A percentile compares a stretch with the other conserved stretches of the same genome.
Conservation (phyloP, 2,329 filamentous ascomycete species). For the Fusarium graminum region DNA sequence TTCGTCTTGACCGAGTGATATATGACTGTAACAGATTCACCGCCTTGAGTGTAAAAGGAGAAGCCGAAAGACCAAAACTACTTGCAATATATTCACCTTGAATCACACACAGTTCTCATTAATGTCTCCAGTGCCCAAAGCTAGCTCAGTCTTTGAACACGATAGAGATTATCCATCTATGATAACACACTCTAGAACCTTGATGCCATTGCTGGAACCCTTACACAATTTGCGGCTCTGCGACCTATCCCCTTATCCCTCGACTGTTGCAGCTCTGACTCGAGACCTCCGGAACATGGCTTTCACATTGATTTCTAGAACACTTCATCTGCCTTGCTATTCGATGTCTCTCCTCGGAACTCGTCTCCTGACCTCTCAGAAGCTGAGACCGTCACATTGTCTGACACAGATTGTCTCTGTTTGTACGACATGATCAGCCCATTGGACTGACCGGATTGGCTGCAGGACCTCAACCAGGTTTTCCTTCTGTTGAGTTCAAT, state of each 20-base stretch:
- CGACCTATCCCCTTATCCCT: conserved; percentile 17
- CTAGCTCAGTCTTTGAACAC: background rate
- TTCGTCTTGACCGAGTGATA: conserved; percentile 22
- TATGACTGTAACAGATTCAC: conserved; percentile 22
- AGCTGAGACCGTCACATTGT: conserved; percentile 21
- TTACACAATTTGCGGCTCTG: conserved; percentile 35
- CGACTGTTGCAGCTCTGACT: conserved; percentile 24
- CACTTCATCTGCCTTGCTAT: conserved; percentile 9
- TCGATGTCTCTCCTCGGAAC: conserved; percentile 20
- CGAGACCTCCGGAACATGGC: conserved; percentile 24
- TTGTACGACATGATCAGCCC: conserved; percentile 9
- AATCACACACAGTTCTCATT: background rate
- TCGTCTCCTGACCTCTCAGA: conserved; percentile 10
- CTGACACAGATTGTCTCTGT: conserved; percentile 10
- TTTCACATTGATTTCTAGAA: conserved; percentile 36
- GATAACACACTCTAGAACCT: background rate
- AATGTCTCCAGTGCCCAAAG: background rate
- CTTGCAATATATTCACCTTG: background rate
- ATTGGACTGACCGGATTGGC: conserved; percentile 15
- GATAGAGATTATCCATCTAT: background rate
- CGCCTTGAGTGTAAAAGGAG: conserved; percentile 9
- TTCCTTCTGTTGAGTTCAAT: conserved; percentile 5
- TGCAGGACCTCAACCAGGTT: conserved; percentile 13
- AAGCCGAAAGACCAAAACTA: background rate
- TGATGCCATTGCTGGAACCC: background rate